phyloP scores from a whole-genome alignment of 495 filamentous ascomycete genomes.

The Haplographium delicatum region DNA sequence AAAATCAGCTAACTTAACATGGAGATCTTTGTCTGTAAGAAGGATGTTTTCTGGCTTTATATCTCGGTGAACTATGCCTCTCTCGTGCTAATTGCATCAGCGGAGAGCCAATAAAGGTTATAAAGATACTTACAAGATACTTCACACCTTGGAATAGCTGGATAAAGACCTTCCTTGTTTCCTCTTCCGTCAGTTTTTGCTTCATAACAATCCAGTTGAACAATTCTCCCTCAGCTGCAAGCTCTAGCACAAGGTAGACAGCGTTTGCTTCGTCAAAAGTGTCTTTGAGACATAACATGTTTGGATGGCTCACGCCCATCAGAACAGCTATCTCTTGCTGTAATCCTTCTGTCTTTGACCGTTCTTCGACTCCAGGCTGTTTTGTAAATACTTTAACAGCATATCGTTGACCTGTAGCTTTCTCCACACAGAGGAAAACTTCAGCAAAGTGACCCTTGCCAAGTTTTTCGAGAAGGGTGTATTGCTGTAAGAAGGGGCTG shows the following conservation, averaged over 20 bases:
- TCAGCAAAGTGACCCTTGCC: constrained; percentile 97
- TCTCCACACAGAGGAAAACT: constrained; percentile 87
- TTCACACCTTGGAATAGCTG: constrained; percentile 93
- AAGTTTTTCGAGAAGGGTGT: constrained; percentile 75
- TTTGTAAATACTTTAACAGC: constrained; percentile 95
- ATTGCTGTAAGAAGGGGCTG: constrained; percentile 80
- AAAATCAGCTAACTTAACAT: constrained; percentile 94
- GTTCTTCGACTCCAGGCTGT: constrained; percentile 68
- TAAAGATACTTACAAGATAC: constrained; percentile 67
- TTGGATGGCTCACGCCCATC: constrained; percentile 95
- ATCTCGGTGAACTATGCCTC: constrained; percentile 95
- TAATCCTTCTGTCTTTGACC: constrained; percentile 73
- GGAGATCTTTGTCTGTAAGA: constrained; percentile 72
- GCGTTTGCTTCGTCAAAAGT: constrained; percentile 89
- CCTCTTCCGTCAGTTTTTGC: constrained; percentile 75
- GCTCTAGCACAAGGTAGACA: constrained; percentile 87
- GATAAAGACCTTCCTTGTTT: constrained; percentile 79
- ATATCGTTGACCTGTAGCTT: constrained; percentile 72
- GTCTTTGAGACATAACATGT: constrained; percentile 88
- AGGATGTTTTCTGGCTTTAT: constrained; percentile 99
- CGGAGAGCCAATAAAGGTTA: not conserved
- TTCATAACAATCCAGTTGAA: constrained; percentile 93
- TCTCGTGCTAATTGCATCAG: constrained; percentile 67
- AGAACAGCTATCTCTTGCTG: constrained; percentile 95
- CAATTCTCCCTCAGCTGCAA: constrained; percentile 87